phyloP scores from a whole-genome alignment of 2,329 filamentous ascomycete genomes.

The Fusarium stilboides region DNA sequence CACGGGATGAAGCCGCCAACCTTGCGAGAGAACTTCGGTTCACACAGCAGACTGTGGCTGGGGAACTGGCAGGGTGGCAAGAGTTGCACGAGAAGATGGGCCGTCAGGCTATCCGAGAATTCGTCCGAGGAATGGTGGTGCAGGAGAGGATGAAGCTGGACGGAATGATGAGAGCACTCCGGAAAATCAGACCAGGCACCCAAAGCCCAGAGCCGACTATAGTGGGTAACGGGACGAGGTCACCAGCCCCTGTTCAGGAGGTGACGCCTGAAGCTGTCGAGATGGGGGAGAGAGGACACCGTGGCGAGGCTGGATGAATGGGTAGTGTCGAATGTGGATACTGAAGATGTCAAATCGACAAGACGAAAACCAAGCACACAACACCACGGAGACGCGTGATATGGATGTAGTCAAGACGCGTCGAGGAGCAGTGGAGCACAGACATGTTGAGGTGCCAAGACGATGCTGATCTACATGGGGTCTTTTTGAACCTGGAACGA shows the following conservation, averaged over 20 bases:
- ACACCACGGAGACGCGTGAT: slow-evolving; percentile 48
- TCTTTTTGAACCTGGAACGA: slow-evolving; percentile 29
- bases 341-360: slow-evolving; percentile 13
- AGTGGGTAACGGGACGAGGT: slow-evolving; percentile 36
- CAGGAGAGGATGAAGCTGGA: slow-evolving; percentile 84
- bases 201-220: slow-evolving; percentile 20
- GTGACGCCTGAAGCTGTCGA: slow-evolving; percentile 38
- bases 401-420: slow-evolving; percentile 43
- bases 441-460: slow-evolving; percentile 13
- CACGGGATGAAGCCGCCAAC: slow-evolving; percentile 78
- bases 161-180: slow-evolving; percentile 83
- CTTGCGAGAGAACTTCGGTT: slow-evolving; percentile 88
- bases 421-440: slow-evolving; percentile 32
- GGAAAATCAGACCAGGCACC: slow-evolving; percentile 65
- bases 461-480: slow-evolving; percentile 37
- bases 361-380: slow-evolving; percentile 32
- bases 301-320: slow-evolving; percentile 37
- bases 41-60: slow-evolving; percentile 93
- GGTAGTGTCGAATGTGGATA: slow-evolving; percentile 36
- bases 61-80: slow-evolving; percentile 94
- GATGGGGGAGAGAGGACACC: slow-evolving; percentile 32
- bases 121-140: slow-evolving; percentile 84
- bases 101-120: slow-evolving; percentile 79
- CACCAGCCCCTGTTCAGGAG: slow-evolving; percentile 28
- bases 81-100: slow-evolving; percentile 87